Conservation (phyloP, 768 basidiomycete species). For the Russula abietina region DNA sequence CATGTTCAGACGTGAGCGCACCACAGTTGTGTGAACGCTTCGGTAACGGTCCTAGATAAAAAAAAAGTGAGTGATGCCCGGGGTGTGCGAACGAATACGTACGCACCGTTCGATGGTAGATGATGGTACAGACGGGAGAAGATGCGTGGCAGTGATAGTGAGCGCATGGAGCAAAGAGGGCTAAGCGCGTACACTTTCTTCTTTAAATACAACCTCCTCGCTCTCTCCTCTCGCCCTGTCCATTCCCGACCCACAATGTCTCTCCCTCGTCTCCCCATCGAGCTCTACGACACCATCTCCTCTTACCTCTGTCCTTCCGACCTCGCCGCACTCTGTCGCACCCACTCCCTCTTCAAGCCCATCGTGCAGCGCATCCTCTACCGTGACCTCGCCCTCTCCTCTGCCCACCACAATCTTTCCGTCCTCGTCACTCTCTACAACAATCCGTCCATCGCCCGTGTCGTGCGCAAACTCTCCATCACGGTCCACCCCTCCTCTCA, state of each 20-base stretch:
- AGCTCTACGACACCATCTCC: conserved; percentile 55
- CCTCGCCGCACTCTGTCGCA: conserved; percentile 47
- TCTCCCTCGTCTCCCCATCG: conserved; percentile 47
- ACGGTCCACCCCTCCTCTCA: conserved; percentile 39
- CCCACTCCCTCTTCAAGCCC: conserved; percentile 38
- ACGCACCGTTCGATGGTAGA: conserved; percentile 5
- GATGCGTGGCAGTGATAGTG: not conserved
- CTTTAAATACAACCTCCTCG: not conserved
- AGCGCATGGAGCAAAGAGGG: not conserved
- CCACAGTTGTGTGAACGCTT: conserved; percentile 29
- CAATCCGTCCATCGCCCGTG: conserved; percentile 49
- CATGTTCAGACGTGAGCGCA: conserved; percentile 24
- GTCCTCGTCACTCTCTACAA: conserved; percentile 52
- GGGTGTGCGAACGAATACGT: not conserved
- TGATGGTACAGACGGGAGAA: not conserved
- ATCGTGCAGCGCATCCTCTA: conserved; percentile 61
- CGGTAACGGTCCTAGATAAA: conserved; percentile 27
- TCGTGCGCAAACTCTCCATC: conserved; percentile 59
- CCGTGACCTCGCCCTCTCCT: conserved; percentile 46
- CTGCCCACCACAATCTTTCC: conserved; percentile 40
- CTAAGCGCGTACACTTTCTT: not conserved
- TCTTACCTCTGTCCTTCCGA: conserved; percentile 28
- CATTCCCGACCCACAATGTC: conserved; percentile 35
- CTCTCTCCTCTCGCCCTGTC: not conserved
- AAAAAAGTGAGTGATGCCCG: not conserved